A percentile compares a stretch with the other conserved stretches of the same genome.
phyloP scores from a whole-genome alignment of 2,329 filamentous ascomycete genomes.

The Clonostachys solani region DNA sequence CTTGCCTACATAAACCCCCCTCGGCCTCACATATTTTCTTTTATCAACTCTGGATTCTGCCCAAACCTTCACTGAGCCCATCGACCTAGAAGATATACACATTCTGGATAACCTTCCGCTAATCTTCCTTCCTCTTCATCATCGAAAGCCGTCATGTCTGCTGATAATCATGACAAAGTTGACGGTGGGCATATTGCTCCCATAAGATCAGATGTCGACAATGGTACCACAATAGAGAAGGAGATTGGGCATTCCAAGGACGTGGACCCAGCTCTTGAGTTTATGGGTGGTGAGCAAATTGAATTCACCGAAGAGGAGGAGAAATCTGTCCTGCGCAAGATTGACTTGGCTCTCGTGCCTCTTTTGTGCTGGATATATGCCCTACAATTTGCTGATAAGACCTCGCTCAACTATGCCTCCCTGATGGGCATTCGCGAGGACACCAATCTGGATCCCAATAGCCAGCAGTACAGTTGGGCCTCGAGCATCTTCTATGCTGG shows the following conservation, averaged over 20 bases:
- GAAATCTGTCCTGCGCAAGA: constrained; percentile 16
- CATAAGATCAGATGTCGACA: background rate
- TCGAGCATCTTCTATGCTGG: constrained; percentile 1
- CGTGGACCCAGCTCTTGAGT: background rate
- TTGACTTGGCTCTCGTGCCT: constrained; percentile 20
- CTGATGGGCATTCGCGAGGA: constrained; percentile 26
- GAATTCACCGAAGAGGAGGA: constrained; percentile 10
- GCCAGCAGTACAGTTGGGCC: constrained; percentile 21
- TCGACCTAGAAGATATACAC: too few species aligned
- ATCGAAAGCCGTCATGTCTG: too few species aligned
- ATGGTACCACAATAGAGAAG: background rate
- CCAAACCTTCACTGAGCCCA: too few species aligned
- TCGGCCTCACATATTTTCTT: too few species aligned
- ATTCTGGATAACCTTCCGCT: too few species aligned
- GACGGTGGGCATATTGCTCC: too few species aligned
- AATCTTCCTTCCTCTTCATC: too few species aligned
- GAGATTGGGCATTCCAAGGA: background rate
- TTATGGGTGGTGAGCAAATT: background rate
- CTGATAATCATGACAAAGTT: too few species aligned
- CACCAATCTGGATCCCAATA: constrained; percentile 10
- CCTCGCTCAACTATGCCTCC: constrained; percentile 22
- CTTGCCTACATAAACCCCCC: too few species aligned
- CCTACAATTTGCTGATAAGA: constrained; percentile 23
- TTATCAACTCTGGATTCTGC: too few species aligned
- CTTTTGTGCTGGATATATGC: constrained; percentile 21